Evolutionary conservation across 129 eudicot species (phyloP).

Genomic region (Helianthus tuberosus): DNA sequence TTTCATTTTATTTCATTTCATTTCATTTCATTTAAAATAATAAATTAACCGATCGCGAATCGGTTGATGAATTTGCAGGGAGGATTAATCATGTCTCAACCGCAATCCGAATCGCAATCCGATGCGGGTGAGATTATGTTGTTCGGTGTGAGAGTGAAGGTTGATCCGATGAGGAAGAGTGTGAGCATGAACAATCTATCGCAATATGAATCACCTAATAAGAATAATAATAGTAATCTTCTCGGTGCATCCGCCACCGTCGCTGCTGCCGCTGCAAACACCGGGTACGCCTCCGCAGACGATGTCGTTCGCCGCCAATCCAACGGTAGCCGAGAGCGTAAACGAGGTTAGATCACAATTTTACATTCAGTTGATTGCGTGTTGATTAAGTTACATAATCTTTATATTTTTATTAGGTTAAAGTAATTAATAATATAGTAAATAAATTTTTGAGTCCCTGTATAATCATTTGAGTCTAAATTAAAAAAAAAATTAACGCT

Average conservation of each 20-base stretch:
- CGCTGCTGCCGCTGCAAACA: constrained; percentile 28
- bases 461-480: too few species aligned
- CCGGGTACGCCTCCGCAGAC: constrained; percentile 57
- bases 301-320: constrained; percentile 36
- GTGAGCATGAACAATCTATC: constrained; percentile 62
- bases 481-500: too few species aligned
- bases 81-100: constrained; percentile 13
- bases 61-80: constrained; percentile 8
- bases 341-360: constrained; percentile 53
- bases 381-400: not conserved
- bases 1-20: not conserved
- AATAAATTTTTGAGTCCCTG: too few species aligned
- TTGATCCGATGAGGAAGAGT: constrained; percentile 64
- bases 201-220: constrained; percentile 42
- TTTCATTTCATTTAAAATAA: not conserved
- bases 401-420: not conserved
- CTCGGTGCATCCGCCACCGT: not conserved
- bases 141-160: constrained; percentile 61
- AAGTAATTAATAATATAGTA: not conserved
- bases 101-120: constrained; percentile 32
- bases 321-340: constrained; percentile 41
- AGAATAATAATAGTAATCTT: not conserved
- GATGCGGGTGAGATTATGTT: constrained; percentile 50
- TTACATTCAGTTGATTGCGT: not conserved
- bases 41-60: not conserved